Evolutionary conservation across 1,284 basidiomycete species (phyloP).

Genomic region (Cystobasidium slooffiae): DNA sequence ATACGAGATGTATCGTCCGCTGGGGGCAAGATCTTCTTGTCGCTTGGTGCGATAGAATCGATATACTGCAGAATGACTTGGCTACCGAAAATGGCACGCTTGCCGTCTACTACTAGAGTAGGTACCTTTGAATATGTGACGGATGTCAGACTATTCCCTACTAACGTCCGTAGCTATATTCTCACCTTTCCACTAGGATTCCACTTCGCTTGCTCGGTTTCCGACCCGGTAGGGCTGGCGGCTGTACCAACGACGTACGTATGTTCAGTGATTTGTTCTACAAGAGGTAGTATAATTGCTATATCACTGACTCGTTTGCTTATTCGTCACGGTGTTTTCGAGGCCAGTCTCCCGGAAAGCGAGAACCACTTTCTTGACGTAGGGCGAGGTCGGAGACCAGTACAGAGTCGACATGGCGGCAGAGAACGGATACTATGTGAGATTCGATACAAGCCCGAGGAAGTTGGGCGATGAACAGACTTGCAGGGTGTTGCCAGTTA

Average conservation of each 20-base stretch:
- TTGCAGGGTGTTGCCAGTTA: too few relatives aligned
- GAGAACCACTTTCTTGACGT: conserved; percentile 29
- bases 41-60: conserved; percentile 1
- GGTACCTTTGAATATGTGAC: background rate
- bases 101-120: conserved; percentile 15
- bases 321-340: conserved; percentile 9
- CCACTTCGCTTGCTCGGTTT: conserved; percentile 24
- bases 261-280: too few relatives aligned
- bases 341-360: conserved; percentile 30
- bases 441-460: background rate
- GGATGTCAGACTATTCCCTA: background rate
- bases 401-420: conserved; percentile 5
- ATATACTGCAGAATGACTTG: conserved; percentile 27
- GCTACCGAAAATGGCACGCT: conserved; percentile 19
- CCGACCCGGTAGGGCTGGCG: background rate
- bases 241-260: background rate
- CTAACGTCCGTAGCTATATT: background rate
- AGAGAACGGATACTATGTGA: background rate
- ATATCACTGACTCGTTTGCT: background rate
- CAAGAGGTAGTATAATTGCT: background rate
- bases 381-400: conserved; percentile 23
- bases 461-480: too few relatives aligned
- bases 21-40: conserved; percentile 18
- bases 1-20: conserved; percentile 1
- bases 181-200: conserved; percentile 29